These are phyloP conservation scores for Guadua angustifolia DNA, from an alignment of 176 grass and related monocot genomes.

Conservation along the genomic window DNA sequence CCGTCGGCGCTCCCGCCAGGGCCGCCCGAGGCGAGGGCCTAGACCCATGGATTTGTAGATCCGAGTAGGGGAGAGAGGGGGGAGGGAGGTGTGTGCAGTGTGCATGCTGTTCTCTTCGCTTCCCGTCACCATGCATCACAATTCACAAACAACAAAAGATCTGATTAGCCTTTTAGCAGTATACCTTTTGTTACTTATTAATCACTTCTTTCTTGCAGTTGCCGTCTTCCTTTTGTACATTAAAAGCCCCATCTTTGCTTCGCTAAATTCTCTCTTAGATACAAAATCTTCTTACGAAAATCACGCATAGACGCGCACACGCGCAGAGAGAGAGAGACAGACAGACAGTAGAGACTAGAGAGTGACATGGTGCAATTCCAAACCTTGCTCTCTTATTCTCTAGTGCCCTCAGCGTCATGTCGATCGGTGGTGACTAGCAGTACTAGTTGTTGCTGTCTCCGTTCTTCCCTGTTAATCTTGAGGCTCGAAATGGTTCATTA, in stretches of 20 bases:
- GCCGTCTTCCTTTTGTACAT: conserved; percentile 45
- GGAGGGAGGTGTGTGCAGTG: background rate
- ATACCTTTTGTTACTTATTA: conserved; percentile 43
- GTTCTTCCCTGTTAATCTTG: background rate
- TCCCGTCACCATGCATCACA: conserved; percentile 53
- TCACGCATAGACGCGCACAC: background rate
- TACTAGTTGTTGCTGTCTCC: conserved; percentile 21
- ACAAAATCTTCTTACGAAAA: conserved; percentile 9
- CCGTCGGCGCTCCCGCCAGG: background rate
- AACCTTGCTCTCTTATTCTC: conserved; percentile 15
- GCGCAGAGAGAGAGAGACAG: conserved; percentile 1
- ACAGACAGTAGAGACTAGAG: too few relatives aligned
- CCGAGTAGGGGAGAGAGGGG: conserved; percentile 41
- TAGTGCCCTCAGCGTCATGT: conserved; percentile 16
- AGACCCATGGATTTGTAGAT: conserved; percentile 64
- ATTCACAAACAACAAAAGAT: conserved; percentile 49
- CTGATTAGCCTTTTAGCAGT: conserved; percentile 52
- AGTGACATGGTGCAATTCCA: conserved; percentile 30
- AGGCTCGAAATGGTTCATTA: background rate
- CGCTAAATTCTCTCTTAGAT: background rate
- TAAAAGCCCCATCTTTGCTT: conserved; percentile 38
- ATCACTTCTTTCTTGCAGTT: conserved; percentile 28
- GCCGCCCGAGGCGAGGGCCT: conserved; percentile 43
- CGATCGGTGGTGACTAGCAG: conserved; percentile 26
- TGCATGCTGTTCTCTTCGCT: conserved; percentile 21